A percentile compares a stretch with the other conserved stretches of the same genome.
These are phyloP conservation scores for Leishmania gerbilli DNA, from an alignment of 208 protist species.

Conservation along the genomic window DNA sequence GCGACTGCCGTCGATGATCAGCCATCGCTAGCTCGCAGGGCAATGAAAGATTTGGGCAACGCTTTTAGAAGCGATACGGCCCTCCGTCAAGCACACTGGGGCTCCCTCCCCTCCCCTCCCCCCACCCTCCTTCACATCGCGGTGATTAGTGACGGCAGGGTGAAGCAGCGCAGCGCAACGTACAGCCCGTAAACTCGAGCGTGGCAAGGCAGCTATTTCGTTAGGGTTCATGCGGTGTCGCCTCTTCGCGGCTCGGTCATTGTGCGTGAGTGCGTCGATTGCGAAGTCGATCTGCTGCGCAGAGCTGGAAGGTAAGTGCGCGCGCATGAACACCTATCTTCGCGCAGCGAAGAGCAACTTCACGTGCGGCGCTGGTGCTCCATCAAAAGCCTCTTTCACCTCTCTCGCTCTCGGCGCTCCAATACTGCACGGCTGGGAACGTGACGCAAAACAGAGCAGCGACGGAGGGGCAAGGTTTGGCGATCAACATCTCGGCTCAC, in stretches of 20 bases:
- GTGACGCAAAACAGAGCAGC: background rate
- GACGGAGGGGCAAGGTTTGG: background rate
- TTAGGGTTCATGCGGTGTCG: background rate
- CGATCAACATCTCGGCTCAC: background rate
- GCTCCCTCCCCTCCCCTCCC: no score
- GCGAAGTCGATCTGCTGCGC: background rate
- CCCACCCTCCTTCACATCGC: background rate
- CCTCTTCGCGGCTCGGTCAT: background rate
- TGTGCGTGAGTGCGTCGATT: background rate
- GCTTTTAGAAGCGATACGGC: background rate
- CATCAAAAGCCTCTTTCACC: background rate
- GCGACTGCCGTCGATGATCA: background rate
- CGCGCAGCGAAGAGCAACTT: no score
- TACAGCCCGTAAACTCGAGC: background rate
- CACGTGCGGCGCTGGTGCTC: background rate
- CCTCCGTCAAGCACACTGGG: background rate
- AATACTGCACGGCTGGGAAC: background rate
- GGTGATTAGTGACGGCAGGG: background rate
- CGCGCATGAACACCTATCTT: no score
- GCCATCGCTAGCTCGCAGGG: background rate
- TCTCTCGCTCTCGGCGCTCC: background rate
- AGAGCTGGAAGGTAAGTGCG: no score
- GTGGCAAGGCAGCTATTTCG: background rate
- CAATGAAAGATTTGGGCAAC: background rate
- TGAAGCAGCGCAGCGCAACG: background rate